Conservation (phyloP, 208 protist species). For the Leishmania braziliensis region DNA sequence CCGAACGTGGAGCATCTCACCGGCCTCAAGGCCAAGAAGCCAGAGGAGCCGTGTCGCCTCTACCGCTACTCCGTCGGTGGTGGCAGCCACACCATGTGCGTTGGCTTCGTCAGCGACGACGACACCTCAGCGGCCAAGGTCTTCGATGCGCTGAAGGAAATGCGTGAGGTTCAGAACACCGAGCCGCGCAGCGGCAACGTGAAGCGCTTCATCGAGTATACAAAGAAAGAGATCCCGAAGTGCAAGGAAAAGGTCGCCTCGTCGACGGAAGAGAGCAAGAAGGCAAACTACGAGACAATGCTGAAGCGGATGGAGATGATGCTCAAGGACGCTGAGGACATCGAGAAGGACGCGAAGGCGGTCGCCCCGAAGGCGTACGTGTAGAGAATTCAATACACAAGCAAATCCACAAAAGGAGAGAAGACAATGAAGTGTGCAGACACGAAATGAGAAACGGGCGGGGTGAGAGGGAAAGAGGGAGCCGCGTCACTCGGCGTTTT, state of each 20-base stretch:
- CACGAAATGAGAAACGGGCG: neutral
- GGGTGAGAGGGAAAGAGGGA: neutral
- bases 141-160: constrained; percentile 35
- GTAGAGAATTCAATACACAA: neutral
- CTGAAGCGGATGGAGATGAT: constrained; percentile 75
- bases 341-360: constrained; percentile 45
- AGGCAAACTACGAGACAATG: constrained; percentile 42
- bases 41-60: constrained; percentile 41
- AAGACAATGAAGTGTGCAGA: neutral
- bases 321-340: constrained; percentile 73
- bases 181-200: constrained; percentile 81
- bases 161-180: constrained; percentile 59
- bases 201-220: constrained; percentile 76
- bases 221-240: constrained; percentile 56
- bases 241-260: constrained; percentile 47
- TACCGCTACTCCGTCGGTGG: constrained; percentile 80
- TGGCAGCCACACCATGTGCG: constrained; percentile 47
- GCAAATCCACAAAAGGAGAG: neutral
- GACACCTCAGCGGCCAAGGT: constrained; percentile 34
- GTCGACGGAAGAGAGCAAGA: constrained; percentile 41
- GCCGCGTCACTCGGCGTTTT: neutral
- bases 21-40: constrained; percentile 53
- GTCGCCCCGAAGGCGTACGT: constrained; percentile 56
- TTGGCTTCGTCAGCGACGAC: constrained; percentile 40
- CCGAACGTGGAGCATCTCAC: constrained; percentile 51